These are phyloP conservation scores for Gremmenia infestans DNA, from an alignment of 2,329 filamentous ascomycete species.

Conservation along the genomic window DNA sequence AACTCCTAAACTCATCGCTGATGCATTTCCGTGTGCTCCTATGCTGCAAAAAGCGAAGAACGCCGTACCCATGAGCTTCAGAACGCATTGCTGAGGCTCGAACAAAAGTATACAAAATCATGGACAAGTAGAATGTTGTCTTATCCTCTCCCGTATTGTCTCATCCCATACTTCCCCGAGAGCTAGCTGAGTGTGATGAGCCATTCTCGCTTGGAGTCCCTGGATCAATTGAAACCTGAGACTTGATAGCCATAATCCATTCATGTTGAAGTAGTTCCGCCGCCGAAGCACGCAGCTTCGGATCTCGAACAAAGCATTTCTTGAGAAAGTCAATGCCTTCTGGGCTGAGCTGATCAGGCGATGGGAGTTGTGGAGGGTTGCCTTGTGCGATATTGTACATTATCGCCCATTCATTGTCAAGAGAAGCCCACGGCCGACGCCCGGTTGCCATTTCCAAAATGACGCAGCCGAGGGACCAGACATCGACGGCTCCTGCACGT, in stretches of 20 bases:
- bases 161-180: constrained; percentile 24
- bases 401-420: constrained; percentile 99
- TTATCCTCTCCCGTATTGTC: neutral
- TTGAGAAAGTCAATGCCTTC: constrained; percentile 83
- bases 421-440: constrained; percentile 84
- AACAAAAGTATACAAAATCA: neutral
- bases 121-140: neutral
- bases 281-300: constrained; percentile 71
- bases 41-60: neutral
- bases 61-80: constrained; percentile 1
- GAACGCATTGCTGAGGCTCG: neutral
- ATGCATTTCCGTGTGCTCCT: constrained; percentile 10
- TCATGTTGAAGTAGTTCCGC: constrained; percentile 90
- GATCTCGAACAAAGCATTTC: constrained; percentile 82
- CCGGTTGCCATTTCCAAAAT: constrained; percentile 97
- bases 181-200: constrained; percentile 17
- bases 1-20: constrained; percentile 17
- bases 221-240: constrained; percentile 56
- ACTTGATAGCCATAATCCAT: constrained; percentile 70
- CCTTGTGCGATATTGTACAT: constrained; percentile 99
- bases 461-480: constrained; percentile 96
- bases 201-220: constrained; percentile 53
- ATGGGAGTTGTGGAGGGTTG: constrained; percentile 82
- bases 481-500: constrained; percentile 81
- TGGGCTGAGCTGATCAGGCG: constrained; percentile 75